Evolutionary conservation across 2,329 filamentous ascomycete genomes (phyloP).

Genomic region (Fusarium humuli): DNA sequence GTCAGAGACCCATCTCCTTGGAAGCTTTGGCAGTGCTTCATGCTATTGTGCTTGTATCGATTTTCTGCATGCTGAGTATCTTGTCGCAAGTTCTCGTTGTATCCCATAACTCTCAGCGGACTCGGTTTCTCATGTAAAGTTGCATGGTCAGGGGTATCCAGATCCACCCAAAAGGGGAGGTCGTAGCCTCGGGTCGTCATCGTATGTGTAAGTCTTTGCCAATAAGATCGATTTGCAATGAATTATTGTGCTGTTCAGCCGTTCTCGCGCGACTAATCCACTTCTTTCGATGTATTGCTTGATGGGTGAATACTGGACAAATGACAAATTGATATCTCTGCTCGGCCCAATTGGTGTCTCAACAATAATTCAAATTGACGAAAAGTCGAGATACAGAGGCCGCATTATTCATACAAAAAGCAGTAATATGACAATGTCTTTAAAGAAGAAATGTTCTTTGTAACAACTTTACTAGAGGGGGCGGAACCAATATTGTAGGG

Average conservation of each 20-base stretch:
- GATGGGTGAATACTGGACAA: background rate
- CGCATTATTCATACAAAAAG: conserved; percentile 10
- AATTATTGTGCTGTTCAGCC: no score
- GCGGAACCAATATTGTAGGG: conserved; percentile 12
- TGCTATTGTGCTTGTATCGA: conserved; percentile 45
- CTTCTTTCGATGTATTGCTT: background rate
- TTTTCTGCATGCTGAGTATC: conserved; percentile 39
- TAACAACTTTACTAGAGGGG: background rate
- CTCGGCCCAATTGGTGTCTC: background rate
- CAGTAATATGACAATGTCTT: background rate
- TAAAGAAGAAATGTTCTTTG: background rate
- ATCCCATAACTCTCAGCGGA: conserved; percentile 65
- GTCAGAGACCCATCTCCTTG: conserved; percentile 45
- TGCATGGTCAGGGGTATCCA: conserved; percentile 45
- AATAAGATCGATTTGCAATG: no score
- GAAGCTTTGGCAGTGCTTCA: background rate
- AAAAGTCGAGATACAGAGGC: conserved; percentile 1
- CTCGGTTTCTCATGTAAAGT: conserved; percentile 51
- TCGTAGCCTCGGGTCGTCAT: conserved; percentile 53
- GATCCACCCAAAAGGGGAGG: conserved; percentile 47
- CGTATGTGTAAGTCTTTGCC: conserved; percentile 3
- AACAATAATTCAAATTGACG: background rate
- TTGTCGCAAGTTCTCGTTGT: conserved; percentile 19
- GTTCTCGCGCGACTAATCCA: background rate
- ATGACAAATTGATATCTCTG: background rate